phyloP scores from a whole-genome alignment of 176 grass and related monocot genomes.

The Saccharum officinarum region DNA sequence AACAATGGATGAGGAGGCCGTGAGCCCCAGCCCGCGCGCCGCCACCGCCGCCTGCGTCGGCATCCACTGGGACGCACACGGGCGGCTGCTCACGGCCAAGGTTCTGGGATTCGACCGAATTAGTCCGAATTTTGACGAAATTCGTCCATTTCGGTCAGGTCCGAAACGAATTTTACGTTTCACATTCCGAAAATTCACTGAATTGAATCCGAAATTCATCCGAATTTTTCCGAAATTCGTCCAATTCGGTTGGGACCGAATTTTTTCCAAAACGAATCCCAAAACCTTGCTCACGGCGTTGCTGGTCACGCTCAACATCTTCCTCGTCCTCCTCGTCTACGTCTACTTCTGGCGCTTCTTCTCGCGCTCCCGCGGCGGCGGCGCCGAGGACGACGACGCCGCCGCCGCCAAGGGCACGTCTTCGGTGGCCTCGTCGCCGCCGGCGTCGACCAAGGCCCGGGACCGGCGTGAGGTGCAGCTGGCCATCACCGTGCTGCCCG shows the following conservation, averaged over 20 bases:
- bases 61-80: conserved; percentile 15
- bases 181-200: too few species aligned
- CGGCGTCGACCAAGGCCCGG: conserved; percentile 18
- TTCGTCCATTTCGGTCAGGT: too few species aligned
- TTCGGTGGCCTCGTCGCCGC: conserved; percentile 7
- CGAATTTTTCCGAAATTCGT: too few species aligned
- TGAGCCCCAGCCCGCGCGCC: neutral
- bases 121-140: too few species aligned
- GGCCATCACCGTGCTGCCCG: conserved; percentile 33
- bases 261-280: too few species aligned
- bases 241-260: too few species aligned
- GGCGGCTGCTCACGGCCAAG: conserved; percentile 16
- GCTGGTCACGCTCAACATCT: conserved; percentile 41
- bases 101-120: too few species aligned
- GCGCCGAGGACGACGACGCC: neutral
- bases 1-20: neutral
- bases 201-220: too few species aligned
- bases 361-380: neutral
- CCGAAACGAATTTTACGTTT: too few species aligned
- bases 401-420: neutral
- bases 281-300: conserved; percentile 21
- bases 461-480: conserved; percentile 13
- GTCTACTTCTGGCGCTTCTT: conserved; percentile 48
- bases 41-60: neutral
- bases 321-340: conserved; percentile 48